These are phyloP conservation scores for Neurospora tetrasperma DNA, from an alignment of 495 filamentous ascomycete genomes.

Conservation along the genomic window DNA sequence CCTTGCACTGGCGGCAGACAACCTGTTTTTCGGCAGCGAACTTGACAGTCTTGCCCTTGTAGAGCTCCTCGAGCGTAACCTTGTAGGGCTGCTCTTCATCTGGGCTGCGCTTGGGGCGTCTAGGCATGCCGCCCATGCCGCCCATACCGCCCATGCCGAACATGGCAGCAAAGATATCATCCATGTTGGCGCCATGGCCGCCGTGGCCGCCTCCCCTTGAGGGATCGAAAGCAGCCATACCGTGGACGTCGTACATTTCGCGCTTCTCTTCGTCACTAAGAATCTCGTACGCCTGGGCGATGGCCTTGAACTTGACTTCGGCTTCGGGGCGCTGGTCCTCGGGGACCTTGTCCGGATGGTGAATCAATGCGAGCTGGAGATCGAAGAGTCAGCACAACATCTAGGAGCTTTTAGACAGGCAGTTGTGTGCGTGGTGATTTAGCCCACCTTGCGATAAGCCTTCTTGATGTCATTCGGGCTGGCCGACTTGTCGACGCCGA, in stretches of 20 bases:
- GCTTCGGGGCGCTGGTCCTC: conserved; percentile 74
- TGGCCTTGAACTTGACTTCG: conserved; percentile 80
- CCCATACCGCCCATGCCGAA: conserved; percentile 61
- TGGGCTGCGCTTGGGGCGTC: conserved; percentile 57
- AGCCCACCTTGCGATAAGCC: conserved; percentile 80
- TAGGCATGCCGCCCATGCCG: conserved; percentile 43
- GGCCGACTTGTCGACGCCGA: conserved; percentile 60
- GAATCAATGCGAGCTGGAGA: conserved; percentile 67
- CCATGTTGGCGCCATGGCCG: conserved; percentile 65
- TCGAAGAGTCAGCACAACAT: conserved; percentile 11
- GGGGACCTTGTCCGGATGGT: conserved; percentile 93
- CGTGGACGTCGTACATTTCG: conserved; percentile 81
- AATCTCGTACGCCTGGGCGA: conserved; percentile 94
- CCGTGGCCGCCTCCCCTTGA: conserved; percentile 50
- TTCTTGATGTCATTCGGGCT: conserved; percentile 86
- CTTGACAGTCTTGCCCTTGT: conserved; percentile 96
- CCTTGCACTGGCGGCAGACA: conserved; percentile 77
- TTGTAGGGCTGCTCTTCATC: conserved; percentile 86
- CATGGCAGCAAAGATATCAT: conserved; percentile 90
- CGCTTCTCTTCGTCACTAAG: conserved; percentile 93
- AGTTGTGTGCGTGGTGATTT: conserved; percentile 9
- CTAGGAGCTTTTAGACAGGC: not conserved
- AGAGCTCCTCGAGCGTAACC: conserved; percentile 83
- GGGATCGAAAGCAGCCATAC: conserved; percentile 85
- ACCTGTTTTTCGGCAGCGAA: conserved; percentile 90